These are phyloP conservation scores for Rachicladosporium sp. DNA, from an alignment of 2,329 filamentous ascomycete genomes.

Conservation along the genomic window DNA sequence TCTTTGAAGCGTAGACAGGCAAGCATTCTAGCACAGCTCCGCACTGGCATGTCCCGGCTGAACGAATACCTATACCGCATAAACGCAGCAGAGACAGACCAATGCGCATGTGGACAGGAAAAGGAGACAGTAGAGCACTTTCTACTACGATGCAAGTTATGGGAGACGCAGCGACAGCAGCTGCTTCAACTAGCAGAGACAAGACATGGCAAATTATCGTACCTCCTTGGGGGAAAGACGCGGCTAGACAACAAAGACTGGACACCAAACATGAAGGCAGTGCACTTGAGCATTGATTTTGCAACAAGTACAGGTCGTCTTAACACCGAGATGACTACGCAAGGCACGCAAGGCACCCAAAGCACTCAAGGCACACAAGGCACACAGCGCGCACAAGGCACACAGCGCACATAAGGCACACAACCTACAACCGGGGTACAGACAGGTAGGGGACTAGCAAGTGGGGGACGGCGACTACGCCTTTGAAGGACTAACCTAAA, in stretches of 20 bases:
- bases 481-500: too few relatives aligned
- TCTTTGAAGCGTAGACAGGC: not conserved
- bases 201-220: not conserved
- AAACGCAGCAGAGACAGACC: slow-evolving; percentile 2
- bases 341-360: too few relatives aligned
- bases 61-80: slow-evolving; percentile 2
- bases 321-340: too few relatives aligned
- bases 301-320: too few relatives aligned
- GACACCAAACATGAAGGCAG: slow-evolving; percentile 1
- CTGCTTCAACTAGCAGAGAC: not conserved
- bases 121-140: slow-evolving; percentile 1
- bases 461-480: too few relatives aligned
- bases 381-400: too few relatives aligned
- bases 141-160: slow-evolving; percentile 1
- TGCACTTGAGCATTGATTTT: not conserved
- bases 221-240: slow-evolving; percentile 1
- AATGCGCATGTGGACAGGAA: slow-evolving; percentile 1
- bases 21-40: not conserved
- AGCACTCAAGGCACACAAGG: too few relatives aligned
- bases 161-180: not conserved
- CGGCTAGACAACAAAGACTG: slow-evolving; percentile 1
- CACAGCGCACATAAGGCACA: too few relatives aligned
- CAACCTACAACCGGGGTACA: too few relatives aligned
- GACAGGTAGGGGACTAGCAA: too few relatives aligned
- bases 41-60: slow-evolving; percentile 1